Conservation (phyloP, 2,329 filamentous ascomycete genomes). For the Orbilia quercus region DNA sequence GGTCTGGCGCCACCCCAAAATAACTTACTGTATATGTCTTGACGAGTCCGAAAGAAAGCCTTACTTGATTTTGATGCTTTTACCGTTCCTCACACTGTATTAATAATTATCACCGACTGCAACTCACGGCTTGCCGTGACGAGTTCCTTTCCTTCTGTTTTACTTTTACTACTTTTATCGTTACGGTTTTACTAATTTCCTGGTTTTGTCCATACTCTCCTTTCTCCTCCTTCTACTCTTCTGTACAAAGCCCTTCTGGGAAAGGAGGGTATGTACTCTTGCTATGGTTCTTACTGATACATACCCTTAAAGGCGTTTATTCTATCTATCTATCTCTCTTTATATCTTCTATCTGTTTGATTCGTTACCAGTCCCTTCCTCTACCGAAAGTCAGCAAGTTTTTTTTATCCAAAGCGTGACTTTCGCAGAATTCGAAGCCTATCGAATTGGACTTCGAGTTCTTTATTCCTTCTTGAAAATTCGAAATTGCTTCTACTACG, state of each 20-base stretch:
- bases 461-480: not conserved
- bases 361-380: slow-evolving; percentile 32
- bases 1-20: slow-evolving; percentile 21
- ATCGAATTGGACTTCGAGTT: not conserved
- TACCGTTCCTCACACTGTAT: slow-evolving; percentile 49
- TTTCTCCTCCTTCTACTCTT: slow-evolving; percentile 14
- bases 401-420: slow-evolving; percentile 11
- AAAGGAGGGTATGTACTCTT: slow-evolving; percentile 31
- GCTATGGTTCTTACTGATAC: slow-evolving; percentile 18
- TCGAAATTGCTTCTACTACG: slow-evolving; percentile 23
- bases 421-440: slow-evolving; percentile 11
- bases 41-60: slow-evolving; percentile 39
- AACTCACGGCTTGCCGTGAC: slow-evolving; percentile 2
- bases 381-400: slow-evolving; percentile 9
- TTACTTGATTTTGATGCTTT: slow-evolving; percentile 3
- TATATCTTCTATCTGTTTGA: not conserved
- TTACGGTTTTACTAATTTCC: slow-evolving; percentile 46
- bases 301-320: slow-evolving; percentile 38
- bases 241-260: slow-evolving; percentile 28
- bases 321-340: not conserved
- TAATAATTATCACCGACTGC: slow-evolving; percentile 22
- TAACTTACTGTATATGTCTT: slow-evolving; percentile 36
- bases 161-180: slow-evolving; percentile 6
- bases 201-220: slow-evolving; percentile 18
- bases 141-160: slow-evolving; percentile 18